These are phyloP conservation scores for Heliophila coronopifolia DNA, from an alignment of 441 rosid species.

Conservation along the genomic window DNA sequence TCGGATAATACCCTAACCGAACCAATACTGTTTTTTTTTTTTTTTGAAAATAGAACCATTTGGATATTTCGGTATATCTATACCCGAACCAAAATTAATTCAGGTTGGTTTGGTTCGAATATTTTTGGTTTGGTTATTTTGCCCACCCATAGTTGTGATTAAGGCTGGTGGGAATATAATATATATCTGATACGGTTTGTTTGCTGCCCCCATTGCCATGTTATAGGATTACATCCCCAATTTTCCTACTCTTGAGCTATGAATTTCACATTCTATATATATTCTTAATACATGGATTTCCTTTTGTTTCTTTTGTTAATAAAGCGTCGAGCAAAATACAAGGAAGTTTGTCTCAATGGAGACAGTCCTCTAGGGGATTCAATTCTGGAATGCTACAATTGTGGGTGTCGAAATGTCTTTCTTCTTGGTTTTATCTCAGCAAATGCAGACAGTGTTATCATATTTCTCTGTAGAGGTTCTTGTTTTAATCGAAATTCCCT, in stretches of 20 bases:
- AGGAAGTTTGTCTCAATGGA: conserved; percentile 98
- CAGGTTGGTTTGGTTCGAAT: too few species aligned
- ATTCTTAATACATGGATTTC: conserved; percentile 14
- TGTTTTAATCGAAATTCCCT: conserved; percentile 94
- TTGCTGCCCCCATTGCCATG: not conserved
- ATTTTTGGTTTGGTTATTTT: too few species aligned
- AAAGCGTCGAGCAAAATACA: conserved; percentile 98
- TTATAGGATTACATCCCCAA: not conserved
- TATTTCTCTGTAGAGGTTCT: conserved; percentile 96
- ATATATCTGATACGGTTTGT: not conserved
- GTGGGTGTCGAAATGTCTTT: conserved; percentile 95
- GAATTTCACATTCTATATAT: not conserved
- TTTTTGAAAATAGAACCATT: not conserved
- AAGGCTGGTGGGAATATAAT: not conserved
- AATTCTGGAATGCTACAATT: conserved; percentile 95
- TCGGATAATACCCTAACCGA: too few species aligned
- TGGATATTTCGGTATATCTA: too few species aligned
- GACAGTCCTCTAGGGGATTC: conserved; percentile 99
- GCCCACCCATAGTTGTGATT: too few species aligned
- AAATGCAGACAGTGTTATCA: conserved; percentile 96
- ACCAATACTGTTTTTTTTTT: too few species aligned
- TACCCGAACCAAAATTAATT: too few species aligned
- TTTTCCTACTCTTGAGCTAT: not conserved
- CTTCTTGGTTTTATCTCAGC: conserved; percentile 98
- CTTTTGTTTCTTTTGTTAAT: conserved; percentile 20